A percentile compares a stretch with the other conserved stretches of the same genome.
Conservation (phyloP, 140 eudicot genomes). For the Ambrosia hybrid region DNA sequence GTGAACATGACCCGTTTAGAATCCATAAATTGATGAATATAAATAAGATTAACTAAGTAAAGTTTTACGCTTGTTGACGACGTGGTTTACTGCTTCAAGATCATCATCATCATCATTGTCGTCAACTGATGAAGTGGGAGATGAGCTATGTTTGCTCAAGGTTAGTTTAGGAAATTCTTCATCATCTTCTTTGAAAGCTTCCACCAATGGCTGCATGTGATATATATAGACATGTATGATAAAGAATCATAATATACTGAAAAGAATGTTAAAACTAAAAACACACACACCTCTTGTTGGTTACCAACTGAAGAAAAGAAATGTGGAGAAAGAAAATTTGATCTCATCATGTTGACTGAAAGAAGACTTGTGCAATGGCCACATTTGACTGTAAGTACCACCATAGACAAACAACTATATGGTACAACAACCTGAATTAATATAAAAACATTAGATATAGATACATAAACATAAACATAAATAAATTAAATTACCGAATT, state of each 20-base stretch:
- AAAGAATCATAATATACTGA: neutral
- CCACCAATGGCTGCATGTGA: constrained; percentile 32
- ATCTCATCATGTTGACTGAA: constrained; percentile 75
- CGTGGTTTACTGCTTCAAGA: constrained; percentile 36
- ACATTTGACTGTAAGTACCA: constrained; percentile 68
- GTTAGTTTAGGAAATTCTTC: constrained; percentile 32
- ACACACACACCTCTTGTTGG: constrained; percentile 27
- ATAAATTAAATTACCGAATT: too few relatives aligned
- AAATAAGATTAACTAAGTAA: neutral
- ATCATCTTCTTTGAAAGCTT: constrained; percentile 41
- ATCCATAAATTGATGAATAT: neutral
- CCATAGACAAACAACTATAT: constrained; percentile 65
- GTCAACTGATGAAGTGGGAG: constrained; percentile 51
- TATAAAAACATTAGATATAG: neutral
- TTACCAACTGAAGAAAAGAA: constrained; percentile 50
- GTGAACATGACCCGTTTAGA: too few relatives aligned
- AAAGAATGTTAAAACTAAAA: neutral
- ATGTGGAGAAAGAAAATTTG: constrained; percentile 60
- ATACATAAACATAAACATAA: neutral
- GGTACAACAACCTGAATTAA: constrained; percentile 79
- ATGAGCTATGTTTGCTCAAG: constrained; percentile 41
- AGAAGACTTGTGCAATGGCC: constrained; percentile 86
- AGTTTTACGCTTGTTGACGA: constrained; percentile 65
- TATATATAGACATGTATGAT: neutral
- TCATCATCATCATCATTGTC: constrained; percentile 59